Evolutionary conservation across 768 basidiomycete genomes (phyloP), one percentile per base, ranked within the genome.

Genomic region (Panus rudis): DNA sequence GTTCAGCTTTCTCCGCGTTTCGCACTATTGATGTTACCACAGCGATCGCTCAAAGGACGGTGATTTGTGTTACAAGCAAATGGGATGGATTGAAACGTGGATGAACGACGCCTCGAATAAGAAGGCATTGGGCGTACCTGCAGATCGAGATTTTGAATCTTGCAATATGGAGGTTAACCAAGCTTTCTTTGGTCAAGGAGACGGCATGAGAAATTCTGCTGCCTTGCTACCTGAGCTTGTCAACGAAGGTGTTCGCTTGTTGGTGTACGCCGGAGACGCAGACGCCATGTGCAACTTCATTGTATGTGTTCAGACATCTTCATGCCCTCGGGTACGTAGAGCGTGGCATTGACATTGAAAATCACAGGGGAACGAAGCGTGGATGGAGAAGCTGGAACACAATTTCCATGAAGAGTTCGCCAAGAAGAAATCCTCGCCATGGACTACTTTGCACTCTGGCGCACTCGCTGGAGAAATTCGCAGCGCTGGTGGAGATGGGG

Each of bases 241-340:
- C 34, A 75, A 91, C 39, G 76, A 80, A 28, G 93, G 92, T 4
- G 71, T 99, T 27, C 69, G 89, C 42, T 64, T 99, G 33, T 66
- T 97, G 23, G 79, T 97, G 32, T 98, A 96, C 56, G 91, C 92
- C 46, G 92, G 87, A 16, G 83, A 85, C 50, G 85, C 87, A 73
- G 90, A 92, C 61, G 78, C 81, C 71, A 84, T 89, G 84, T 93
- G 91, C 71, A 92, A 92, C 64, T 86, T 73, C 54, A 74, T 87
- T 21, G 84, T 78, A 50, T 47, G 74, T 57, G 16, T 28, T 8
- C 19, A 19, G 11, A 43, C 3, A 6, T 45, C 22, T 24, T 45
- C 28, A n/a, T 10, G 16, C 28, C 28, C 28, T 30, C 16, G 28
- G 10, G n/a, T n/a, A n/a, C n/a, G n/a, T 10, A 30, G 10, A 30